Base-by-base conservation (phyloP, 768 basidiomycete species). In the Phlebiopsis gigantea region DNA sequence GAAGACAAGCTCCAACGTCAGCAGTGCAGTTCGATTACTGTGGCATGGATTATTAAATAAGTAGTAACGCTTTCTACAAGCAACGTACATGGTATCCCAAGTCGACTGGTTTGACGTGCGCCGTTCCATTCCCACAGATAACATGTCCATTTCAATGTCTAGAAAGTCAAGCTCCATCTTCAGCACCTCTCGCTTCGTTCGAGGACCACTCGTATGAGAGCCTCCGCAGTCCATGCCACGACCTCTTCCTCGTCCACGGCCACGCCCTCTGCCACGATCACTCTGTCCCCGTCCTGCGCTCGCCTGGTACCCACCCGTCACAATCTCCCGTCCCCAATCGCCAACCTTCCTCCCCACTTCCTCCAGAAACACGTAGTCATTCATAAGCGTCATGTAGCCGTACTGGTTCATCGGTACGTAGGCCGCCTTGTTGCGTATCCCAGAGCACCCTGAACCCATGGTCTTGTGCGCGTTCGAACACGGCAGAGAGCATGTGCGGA, bases 321-420 rank as follows among this genome's bases (percentile, higher is more conserved):
- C 78, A 58, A 91, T 88, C 64, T 90, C 81, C 63, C 73, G 69
- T 0, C 87, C 91, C 85, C 87, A 90, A 12, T 81, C 83, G 21
- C 77, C 75, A n/a, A 88, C 84, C 62, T 79, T 84, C 61, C 93
- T 72, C 21, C 88, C 83, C 28, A 93, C 70, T 17, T 92, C 89
- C 71, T 97, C 94, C 61, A 97, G 75, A 67, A 85, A 94, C 42
- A 77, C 76, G 68, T 93, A 97, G 71, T 97, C 94, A 63, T 86
- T 80, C 85, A 93, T 88, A 85, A 96, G 87, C 25, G 81, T 79
- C 8, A 91, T 90, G 82, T 89, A 92, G 4, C 82, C 80, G 65
- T 93, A 96, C 62, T 83, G 67, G 63, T 90, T 93, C 83, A 94
- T 87, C 12, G 88, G 81, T 15, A 93, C 82, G 66, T 85, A 91